Conservation (phyloP, 2,329 filamentous ascomycete species). For the Harringtonia lauricola region DNA sequence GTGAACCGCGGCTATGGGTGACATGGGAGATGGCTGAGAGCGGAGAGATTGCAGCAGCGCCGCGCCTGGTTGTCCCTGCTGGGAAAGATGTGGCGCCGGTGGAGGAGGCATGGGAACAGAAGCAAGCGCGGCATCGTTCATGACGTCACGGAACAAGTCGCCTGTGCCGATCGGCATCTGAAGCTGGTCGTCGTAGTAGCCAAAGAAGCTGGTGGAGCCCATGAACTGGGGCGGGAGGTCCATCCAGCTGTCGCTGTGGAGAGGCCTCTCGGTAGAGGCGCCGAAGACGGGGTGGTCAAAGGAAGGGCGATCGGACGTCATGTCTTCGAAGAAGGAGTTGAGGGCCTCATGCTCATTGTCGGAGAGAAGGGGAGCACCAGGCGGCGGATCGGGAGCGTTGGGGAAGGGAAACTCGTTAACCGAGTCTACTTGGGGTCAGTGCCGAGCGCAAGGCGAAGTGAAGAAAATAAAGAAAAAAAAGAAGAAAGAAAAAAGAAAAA, state of each 20-base stretch:
- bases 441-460: too few species aligned
- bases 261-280: conserved; percentile 31
- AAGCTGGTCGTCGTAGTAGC: conserved; percentile 32
- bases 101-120: too few species aligned
- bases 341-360: conserved; percentile 50
- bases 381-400: conserved; percentile 50
- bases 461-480: not conserved
- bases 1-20: not conserved
- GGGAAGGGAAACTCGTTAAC: conserved; percentile 32
- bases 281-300: conserved; percentile 11
- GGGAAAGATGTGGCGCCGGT: too few species aligned
- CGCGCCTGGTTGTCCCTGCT: too few species aligned
- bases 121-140: not conserved
- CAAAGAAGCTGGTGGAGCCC: conserved; percentile 53
- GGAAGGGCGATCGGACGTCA: conserved; percentile 33
- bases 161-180: conserved; percentile 15
- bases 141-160: conserved; percentile 15
- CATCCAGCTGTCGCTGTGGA: conserved; percentile 40
- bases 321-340: conserved; percentile 43
- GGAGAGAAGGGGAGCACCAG: conserved; percentile 53
- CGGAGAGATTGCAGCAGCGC: too few species aligned
- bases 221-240: conserved; percentile 55
- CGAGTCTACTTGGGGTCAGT: too few species aligned
- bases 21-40: not conserved
- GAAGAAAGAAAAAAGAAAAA: conserved; percentile 4